Conservation (phyloP, 257 asterid genomes). For the Fraxinus americana region DNA sequence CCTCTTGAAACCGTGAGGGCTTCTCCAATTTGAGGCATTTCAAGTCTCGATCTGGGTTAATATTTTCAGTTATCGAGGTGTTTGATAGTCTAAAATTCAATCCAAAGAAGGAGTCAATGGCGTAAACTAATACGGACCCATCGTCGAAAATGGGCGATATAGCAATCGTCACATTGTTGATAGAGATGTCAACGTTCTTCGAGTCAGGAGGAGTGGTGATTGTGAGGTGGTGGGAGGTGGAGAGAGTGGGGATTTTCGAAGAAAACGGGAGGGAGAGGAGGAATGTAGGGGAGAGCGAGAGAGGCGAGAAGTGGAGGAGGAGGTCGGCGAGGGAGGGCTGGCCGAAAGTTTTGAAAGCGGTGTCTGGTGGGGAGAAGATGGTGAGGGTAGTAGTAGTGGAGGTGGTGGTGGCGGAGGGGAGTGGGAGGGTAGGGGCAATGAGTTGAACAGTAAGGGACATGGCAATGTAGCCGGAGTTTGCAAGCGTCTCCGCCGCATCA, state of each 20-base stretch:
- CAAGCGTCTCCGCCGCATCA: constrained; percentile 73
- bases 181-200: constrained; percentile 34
- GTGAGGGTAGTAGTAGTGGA: constrained; percentile 43
- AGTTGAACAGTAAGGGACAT: constrained; percentile 76
- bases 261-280: constrained; percentile 65
- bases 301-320: constrained; percentile 76
- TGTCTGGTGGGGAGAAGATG: constrained; percentile 76
- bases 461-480: constrained; percentile 60
- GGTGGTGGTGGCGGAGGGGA: constrained; percentile 36
- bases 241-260: constrained; percentile 60
- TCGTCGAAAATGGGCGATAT: constrained; percentile 66
- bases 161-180: constrained; percentile 49
- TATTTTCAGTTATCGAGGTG: not conserved
- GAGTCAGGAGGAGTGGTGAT: constrained; percentile 43
- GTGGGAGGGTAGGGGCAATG: constrained; percentile 40
- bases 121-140: constrained; percentile 58
- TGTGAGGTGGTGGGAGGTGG: constrained; percentile 47
- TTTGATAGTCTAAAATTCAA: constrained; percentile 37
- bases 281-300: constrained; percentile 56
- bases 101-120: constrained; percentile 52
- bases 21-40: constrained; percentile 39
- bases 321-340: constrained; percentile 71
- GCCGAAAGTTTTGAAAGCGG: constrained; percentile 52
- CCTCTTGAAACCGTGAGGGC: constrained; percentile 45
- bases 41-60: constrained; percentile 22